Evolutionary conservation across 345 rosid genomes (phyloP), one percentile per base, ranked within the genome.

Genomic region (Physaria fendleri): DNA sequence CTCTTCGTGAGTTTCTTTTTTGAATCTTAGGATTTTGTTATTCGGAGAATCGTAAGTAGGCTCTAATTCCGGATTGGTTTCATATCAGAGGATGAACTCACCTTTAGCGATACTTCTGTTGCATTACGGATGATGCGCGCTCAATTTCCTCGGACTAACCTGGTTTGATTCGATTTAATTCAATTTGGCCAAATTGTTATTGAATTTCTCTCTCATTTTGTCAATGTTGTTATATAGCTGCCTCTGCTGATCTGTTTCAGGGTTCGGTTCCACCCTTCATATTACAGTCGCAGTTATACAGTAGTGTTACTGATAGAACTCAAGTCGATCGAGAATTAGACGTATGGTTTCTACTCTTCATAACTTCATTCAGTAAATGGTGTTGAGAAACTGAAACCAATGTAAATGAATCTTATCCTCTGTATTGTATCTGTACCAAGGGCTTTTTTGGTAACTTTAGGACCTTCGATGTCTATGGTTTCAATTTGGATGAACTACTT

Each of bases 111-210:
- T 17, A 87, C 99, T 5, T 64, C 77, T 69, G 85, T 85, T 14
- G 97, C 96, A 21, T 83, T 93, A 41, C 84, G 81, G 25, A 87
- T 92, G 48, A 92, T 93, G 87, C 90, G 95, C 74, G 79, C 89
- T 71, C 99, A 93, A 56, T 93, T 93, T 70, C 95, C 95, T 15
- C 88, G 35, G 62, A 72, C 87, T 37, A 84, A 83, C 30, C 88
- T 82, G 91, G 97, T 86, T 68, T 9, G 6, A 8, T 51, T 62
- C 32, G 13, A 34, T 38, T 48, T 8, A 8, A 50, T 30, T 50
- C 38, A 0, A 5, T 14, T 13, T 46, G 3, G 22, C 43, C 23
- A 29, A 20, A 38, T 38, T 40, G 22, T 64, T 28, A 24, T 54
- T 35, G 3, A 64, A 44, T 4, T 2, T 62, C 39, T 35, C 14